phyloP scores from a whole-genome alignment of 768 basidiomycete genomes.

The Trametopsis cervina region DNA sequence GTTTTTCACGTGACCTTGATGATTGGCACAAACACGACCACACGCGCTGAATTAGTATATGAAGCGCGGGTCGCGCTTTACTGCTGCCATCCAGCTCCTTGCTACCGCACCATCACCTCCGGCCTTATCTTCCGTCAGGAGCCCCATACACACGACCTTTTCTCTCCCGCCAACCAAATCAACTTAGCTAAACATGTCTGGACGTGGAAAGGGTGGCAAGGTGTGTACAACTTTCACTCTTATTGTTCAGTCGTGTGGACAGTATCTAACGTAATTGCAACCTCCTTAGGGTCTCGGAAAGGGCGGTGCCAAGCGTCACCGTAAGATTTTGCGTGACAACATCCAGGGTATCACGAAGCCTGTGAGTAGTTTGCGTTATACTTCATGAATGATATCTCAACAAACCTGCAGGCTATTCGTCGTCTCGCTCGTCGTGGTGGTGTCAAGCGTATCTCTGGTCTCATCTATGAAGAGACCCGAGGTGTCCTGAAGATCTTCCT shows the following conservation, averaged over 20 bases:
- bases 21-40: conserved; percentile 14
- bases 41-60: conserved; percentile 13
- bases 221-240: conserved; percentile 23
- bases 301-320: conserved; percentile 74
- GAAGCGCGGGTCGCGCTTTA: conserved; percentile 5
- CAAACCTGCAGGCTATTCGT: conserved; percentile 25
- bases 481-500: conserved; percentile 61
- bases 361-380: conserved; percentile 20
- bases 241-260: background rate
- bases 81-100: background rate
- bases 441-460: conserved; percentile 56
- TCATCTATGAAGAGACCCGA: conserved; percentile 62
- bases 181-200: conserved; percentile 47
- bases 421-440: conserved; percentile 59
- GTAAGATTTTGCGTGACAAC: conserved; percentile 77
- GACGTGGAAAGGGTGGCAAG: conserved; percentile 77
- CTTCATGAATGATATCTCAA: background rate
- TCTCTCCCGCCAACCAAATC: background rate
- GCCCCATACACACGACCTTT: background rate
- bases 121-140: background rate
- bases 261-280: too few species aligned
- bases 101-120: conserved; percentile 10
- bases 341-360: conserved; percentile 75
- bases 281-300: conserved; percentile 64
- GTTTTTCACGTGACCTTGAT: conserved; percentile 9